Base-by-base conservation (phyloP, 179 eudicot genomes). In the Vitellaria paradoxa region DNA sequence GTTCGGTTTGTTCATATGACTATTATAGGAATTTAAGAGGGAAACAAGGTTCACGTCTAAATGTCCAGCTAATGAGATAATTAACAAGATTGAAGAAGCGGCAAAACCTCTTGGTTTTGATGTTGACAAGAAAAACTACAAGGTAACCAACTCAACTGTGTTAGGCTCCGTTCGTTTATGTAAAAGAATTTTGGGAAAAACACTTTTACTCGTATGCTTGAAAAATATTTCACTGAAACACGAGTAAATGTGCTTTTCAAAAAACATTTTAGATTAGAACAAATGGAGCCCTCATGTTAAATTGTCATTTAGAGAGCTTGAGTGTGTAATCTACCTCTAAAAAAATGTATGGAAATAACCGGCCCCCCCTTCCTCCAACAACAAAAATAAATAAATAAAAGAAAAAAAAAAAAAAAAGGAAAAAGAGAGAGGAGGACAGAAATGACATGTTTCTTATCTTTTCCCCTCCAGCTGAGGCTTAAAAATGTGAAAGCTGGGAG, bases 41-140 rank as follows among this genome's bases (percentile, higher is more conserved):
- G 99, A 96, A 84, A 96, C 99, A 57, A 92, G 97, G 86, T 96
- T 96, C 86, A 93, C 97, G 2, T 96, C 99, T 10, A 92, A 84
- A 79, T 84, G 90, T 70, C 85, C 98, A 47, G 92, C 99, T 50
- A 81, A 83, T 79, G 99, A 96, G 80, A 96, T 96, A 77, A 88
- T 96, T 20, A 88, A 79, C 77, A 96, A 88, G 80, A 96, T 96
- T 46, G 99, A 91, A 89, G 96, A 91, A 88, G 99, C 99, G 61
- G 99, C 97, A 55, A 93, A 90, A 79, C 99, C 99, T 76, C 94
- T 96, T 20, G 99, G 99, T 71, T 96, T 89, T 86, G 99, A 92
- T 78, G 98, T 93, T 66, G 88, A 83, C 76, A 96, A 85, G 87
- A 96, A 93, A 83, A 93, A 96, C 81, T 96, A 93, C 81, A 96